Evolutionary conservation across 495 filamentous ascomycete species (phyloP).

Genomic region (Xylaria grammica): DNA sequence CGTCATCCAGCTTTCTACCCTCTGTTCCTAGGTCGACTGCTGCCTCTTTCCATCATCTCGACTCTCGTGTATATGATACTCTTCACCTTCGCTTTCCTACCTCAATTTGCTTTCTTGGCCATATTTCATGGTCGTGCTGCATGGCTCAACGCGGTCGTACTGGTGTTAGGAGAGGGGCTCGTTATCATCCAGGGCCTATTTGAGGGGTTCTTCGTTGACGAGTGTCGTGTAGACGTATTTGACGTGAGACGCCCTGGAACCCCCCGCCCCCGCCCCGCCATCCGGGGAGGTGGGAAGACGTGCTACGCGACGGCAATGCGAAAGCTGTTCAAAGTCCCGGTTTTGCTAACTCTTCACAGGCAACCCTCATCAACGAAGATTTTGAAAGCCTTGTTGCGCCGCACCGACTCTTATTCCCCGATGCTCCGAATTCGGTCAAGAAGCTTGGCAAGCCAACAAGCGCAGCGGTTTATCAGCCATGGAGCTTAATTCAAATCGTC

Average conservation of each 20-base stretch:
- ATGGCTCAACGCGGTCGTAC: slow-evolving; percentile 72
- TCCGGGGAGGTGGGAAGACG: neutral
- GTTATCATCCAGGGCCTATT: slow-evolving; percentile 79
- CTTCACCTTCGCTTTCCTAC: slow-evolving; percentile 87
- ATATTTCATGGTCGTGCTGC: slow-evolving; percentile 87
- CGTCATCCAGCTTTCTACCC: slow-evolving; percentile 66
- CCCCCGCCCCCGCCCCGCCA: neutral
- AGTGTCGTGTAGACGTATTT: slow-evolving; percentile 88
- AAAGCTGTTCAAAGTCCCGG: neutral
- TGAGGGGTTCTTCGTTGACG: slow-evolving; percentile 81
- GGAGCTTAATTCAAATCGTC: slow-evolving; percentile 76
- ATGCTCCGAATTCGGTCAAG: slow-evolving; percentile 64
- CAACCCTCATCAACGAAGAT: slow-evolving; percentile 55
- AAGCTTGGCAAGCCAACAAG: slow-evolving; percentile 76
- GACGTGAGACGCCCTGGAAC: slow-evolving; percentile 64
- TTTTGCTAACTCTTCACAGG: slow-evolving; percentile 32
- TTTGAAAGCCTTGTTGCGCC: slow-evolving; percentile 65
- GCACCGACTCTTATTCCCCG: slow-evolving; percentile 70
- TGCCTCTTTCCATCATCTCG: slow-evolving; percentile 74
- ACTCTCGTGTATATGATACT: slow-evolving; percentile 72
- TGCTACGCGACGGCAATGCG: neutral
- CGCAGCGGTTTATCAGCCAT: slow-evolving; percentile 68
- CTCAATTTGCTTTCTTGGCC: slow-evolving; percentile 78
- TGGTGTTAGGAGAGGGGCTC: slow-evolving; percentile 82
- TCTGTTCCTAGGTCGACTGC: slow-evolving; percentile 71